phyloP scores from a whole-genome alignment of 1,139 yeast species.

The Pichia sp. region DNA sequence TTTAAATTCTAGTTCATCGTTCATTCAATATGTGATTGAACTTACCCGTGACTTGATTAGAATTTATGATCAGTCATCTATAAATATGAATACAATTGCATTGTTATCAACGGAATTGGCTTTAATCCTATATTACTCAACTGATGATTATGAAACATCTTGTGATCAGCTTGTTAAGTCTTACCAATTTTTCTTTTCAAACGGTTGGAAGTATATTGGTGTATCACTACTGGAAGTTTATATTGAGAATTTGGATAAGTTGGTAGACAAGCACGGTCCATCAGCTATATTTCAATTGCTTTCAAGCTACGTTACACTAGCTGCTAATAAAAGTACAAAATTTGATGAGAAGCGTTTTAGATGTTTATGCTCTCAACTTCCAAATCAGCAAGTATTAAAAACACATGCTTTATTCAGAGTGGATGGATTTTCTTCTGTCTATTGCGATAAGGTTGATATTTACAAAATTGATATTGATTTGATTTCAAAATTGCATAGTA shows the following conservation, averaged over 20 bases:
- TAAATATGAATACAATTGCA: conserved; percentile 59
- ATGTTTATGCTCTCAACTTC: conserved; percentile 26
- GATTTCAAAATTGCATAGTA: conserved; percentile 17
- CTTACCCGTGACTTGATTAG: conserved; percentile 31
- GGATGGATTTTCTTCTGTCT: conserved; percentile 16
- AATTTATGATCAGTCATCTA: conserved; percentile 24
- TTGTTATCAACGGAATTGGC: conserved; percentile 80
- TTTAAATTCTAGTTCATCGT: conserved; percentile 26
- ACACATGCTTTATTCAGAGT: conserved; percentile 34
- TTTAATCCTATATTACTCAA: conserved; percentile 49
- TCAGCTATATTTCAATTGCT: conserved; percentile 15
- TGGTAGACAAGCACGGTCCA: conserved; percentile 21
- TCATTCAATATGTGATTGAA: conserved; percentile 27
- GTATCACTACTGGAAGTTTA: conserved; percentile 58
- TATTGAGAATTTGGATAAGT: conserved; percentile 58
- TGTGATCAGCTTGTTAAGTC: conserved; percentile 51
- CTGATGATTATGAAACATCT: conserved; percentile 52
- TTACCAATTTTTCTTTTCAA: conserved; percentile 56
- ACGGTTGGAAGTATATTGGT: conserved; percentile 76
- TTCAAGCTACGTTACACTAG: conserved; percentile 26
- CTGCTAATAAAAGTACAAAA: conserved; percentile 3
- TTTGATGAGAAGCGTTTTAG: conserved; percentile 18
- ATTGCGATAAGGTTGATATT: conserved; percentile 19
- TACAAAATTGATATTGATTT: conserved; percentile 20
- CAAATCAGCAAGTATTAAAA: conserved; percentile 24